Base-by-base conservation (phyloP, 2,329 filamentous ascomycete genomes). In the Ophiostoma angusticollis region DNA sequence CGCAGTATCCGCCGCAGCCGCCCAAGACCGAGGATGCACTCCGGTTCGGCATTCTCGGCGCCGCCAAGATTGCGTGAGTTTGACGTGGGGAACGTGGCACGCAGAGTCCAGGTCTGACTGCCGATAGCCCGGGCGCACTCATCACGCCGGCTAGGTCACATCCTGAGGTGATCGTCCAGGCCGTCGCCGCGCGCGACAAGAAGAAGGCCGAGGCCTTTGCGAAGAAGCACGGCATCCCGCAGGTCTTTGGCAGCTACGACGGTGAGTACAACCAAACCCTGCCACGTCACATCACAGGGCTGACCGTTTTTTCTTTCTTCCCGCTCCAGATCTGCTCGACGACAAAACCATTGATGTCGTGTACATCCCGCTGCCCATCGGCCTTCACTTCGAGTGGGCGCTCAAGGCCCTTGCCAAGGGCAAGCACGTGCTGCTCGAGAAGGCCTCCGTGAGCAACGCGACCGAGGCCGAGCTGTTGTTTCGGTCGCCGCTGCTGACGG, bases 351-450 rank as follows among this genome's bases (percentile, higher is more conserved):
- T 65, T 49, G 61, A 69, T 28, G 63, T 60, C 14, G 62, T 74
- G 35, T 72, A 70, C 50, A 67, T 72, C 41, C 59, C 67, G 6
- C 56, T 73, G 4, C 63, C 64, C 6, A 58, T 58, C 37, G 54
- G 56, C 5, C 49, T 63, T 8, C 61, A 64, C 47, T 57, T 52
- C 33, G 61, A 68, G 48, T 73, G 66, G 64, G 58, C 67, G 8
- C 46, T 66, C 13, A 61, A 62, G 37, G 60, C 67, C 3, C 53
- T 74, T 17, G 48, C 54, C 17, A 62, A 61, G 3, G 65, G 65
- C 4, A 74, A 73, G 45, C 68, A 74, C 46, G 68, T 75, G 16
- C 59, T 74, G 0, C 52, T 73, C 3, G 70, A 74, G 49, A 73
- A 73, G 49, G 69, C 70, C 0, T 58, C 61, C 0, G 59, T 58